Percentiles rank a stretch among this genome's conserved stretches.
Conservation (phyloP, 164 flowering plant genomes). For the Tetrastigma voinierianum region DNA sequence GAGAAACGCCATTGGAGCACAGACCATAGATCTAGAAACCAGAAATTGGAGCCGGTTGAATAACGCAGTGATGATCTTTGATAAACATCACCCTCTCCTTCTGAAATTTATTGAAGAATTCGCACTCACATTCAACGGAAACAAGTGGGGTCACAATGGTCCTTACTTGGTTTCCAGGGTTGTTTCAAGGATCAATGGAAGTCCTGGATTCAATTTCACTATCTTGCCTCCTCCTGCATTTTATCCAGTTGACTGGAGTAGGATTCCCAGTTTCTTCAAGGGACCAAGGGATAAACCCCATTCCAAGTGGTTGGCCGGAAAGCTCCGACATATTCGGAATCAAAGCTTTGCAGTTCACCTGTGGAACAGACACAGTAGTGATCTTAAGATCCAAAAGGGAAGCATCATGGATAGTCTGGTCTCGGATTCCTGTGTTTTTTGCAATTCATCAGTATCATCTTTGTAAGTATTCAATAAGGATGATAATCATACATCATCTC, state of each 20-base stretch:
- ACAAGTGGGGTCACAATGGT: constrained; percentile 97
- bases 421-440: constrained; percentile 46
- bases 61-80: constrained; percentile 88
- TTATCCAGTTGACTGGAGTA: constrained; percentile 85
- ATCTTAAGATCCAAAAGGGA: constrained; percentile 54
- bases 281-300: constrained; percentile 38
- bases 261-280: constrained; percentile 44
- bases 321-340: constrained; percentile 40
- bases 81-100: constrained; percentile 71
- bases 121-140: constrained; percentile 78
- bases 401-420: constrained; percentile 54
- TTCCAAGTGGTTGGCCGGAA: constrained; percentile 46
- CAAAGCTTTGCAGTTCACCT: constrained; percentile 71
- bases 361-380: constrained; percentile 80
- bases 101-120: constrained; percentile 80
- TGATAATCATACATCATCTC: background rate
- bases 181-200: constrained; percentile 40
- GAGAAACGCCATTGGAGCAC: constrained; percentile 83
- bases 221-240: constrained; percentile 73
- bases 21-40: constrained; percentile 46
- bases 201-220: constrained; percentile 54
- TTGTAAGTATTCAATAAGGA: constrained; percentile 16
- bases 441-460: constrained; percentile 33
- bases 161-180: constrained; percentile 94
- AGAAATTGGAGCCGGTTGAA: constrained; percentile 83